Evolutionary conservation across 768 basidiomycete genomes (phyloP), one percentile per base, ranked within the genome.

Genomic region (Mycena latifolia): DNA sequence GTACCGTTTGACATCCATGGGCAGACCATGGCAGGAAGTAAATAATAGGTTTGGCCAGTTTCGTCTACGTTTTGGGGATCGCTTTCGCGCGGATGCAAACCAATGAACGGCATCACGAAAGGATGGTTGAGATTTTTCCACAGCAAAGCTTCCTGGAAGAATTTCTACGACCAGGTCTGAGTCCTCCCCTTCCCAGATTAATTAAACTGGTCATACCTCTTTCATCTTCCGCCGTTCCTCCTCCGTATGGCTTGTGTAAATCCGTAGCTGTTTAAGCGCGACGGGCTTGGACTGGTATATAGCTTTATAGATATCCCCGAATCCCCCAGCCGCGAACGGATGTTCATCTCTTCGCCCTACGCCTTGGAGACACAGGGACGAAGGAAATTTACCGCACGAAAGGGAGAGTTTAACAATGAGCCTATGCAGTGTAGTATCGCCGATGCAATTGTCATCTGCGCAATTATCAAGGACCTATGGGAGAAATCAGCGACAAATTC

Each of bases 1-100:
- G 64, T 71, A 5, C 68, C 69, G 31, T 72, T 65, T 9, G 25
- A 20, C 63, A 69, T 69, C 63, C 63, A 69, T 11, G 67, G 67
- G 51, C 55, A 69, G 25, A 65, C 63, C 67, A 69, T 65, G 25
- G 53, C 47, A 7, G 59, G 29, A 17, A 14, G 20, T 14, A n/a
- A 43, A n/a, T 43, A 11, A 43, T 43, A 14, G 20, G 8, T n/a
- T 43, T 20, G 41, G 41, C 20, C 20, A n/a, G 41, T n/a, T 2
- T 22, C 20, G 37, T 20, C 27, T n/a, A n/a, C n/a, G 20, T n/a
- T 39, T 10, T 39, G 8, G 5, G 29, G 31, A 15, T 45, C 63
- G 10, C 6, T 41, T 29, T 33, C 53, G 14, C 57, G 22, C 7
- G 47, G 50, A 43, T 57, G 31, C 35, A 69, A 47, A 6, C 70